These are phyloP conservation scores for Puccinellia tenuiflora DNA, from an alignment of 176 grass and related monocot species.

Conservation along the genomic window DNA sequence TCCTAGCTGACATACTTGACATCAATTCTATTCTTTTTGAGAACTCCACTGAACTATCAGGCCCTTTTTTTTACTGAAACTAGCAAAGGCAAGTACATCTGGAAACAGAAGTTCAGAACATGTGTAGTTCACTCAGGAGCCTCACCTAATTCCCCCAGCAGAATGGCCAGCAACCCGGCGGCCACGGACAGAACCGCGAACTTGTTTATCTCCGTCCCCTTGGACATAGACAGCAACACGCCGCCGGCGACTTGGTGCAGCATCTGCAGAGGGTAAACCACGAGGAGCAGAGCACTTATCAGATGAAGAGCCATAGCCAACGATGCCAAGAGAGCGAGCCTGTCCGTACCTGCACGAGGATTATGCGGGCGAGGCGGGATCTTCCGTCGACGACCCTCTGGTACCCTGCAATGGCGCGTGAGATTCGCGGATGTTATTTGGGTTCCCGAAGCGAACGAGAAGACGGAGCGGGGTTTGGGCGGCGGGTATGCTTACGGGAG, in stretches of 20 bases:
- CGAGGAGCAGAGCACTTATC: neutral
- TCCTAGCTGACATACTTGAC: neutral
- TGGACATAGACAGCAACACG: constrained; percentile 43
- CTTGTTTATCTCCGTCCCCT: constrained; percentile 45
- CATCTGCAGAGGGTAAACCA: constrained; percentile 42
- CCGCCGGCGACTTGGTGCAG: constrained; percentile 44
- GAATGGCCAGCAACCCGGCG: constrained; percentile 62
- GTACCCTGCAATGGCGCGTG: constrained; percentile 59
- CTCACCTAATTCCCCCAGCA: constrained; percentile 83
- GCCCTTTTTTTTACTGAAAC: neutral
- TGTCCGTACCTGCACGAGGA: constrained; percentile 53
- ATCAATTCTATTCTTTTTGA: neutral
- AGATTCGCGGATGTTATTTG: neutral
- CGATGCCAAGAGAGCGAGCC: neutral
- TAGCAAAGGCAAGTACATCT: neutral
- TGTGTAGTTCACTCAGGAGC: neutral
- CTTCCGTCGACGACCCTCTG: constrained; percentile 72
- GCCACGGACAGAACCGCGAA: constrained; percentile 48
- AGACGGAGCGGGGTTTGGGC: neutral
- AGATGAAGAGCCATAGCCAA: constrained; percentile 18
- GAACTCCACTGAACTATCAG: neutral
- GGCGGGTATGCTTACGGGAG: constrained; percentile 50
- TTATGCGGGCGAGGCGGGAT: constrained; percentile 57
- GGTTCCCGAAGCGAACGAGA: neutral
- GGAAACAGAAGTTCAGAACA: neutral